These are phyloP conservation scores for Cucumis hystrix DNA, from an alignment of 306 rosid genomes.

Conservation along the genomic window DNA sequence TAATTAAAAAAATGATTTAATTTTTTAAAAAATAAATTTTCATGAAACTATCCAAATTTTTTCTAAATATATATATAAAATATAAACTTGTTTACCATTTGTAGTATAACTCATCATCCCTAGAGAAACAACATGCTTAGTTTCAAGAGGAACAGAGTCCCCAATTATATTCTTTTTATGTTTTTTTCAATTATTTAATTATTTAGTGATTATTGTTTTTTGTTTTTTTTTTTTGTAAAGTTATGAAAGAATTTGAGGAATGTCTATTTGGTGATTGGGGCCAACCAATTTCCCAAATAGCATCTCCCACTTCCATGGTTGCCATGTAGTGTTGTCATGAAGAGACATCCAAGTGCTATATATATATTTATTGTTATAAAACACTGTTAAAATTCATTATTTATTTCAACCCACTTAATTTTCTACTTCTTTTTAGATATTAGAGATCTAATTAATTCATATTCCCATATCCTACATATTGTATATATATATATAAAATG, in stretches of 20 bases:
- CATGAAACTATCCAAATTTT: too few species aligned
- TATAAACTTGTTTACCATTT: too few species aligned
- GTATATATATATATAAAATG: background rate
- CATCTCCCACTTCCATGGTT: slow-evolving; percentile 25
- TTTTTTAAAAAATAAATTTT: too few species aligned
- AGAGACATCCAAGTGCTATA: background rate
- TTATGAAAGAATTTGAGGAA: background rate
- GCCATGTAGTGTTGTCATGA: slow-evolving; percentile 17
- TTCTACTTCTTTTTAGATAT: too few species aligned
- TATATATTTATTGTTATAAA: background rate
- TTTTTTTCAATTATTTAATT: background rate
- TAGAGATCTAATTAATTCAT: background rate
- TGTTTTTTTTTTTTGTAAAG: slow-evolving; percentile 4
- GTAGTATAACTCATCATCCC: background rate
- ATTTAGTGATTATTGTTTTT: too few species aligned
- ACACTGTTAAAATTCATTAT: too few species aligned
- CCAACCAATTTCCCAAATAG: background rate
- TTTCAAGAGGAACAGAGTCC: slow-evolving; percentile 13
- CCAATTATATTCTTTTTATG: slow-evolving; percentile 1
- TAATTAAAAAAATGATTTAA: too few species aligned
- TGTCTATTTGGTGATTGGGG: background rate
- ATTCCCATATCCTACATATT: background rate
- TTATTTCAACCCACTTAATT: too few species aligned
- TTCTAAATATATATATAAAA: too few species aligned
- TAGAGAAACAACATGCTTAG: background rate